Evolutionary conservation across 805 yeast species (phyloP).

Genomic region (Lipomyces lipofer): DNA sequence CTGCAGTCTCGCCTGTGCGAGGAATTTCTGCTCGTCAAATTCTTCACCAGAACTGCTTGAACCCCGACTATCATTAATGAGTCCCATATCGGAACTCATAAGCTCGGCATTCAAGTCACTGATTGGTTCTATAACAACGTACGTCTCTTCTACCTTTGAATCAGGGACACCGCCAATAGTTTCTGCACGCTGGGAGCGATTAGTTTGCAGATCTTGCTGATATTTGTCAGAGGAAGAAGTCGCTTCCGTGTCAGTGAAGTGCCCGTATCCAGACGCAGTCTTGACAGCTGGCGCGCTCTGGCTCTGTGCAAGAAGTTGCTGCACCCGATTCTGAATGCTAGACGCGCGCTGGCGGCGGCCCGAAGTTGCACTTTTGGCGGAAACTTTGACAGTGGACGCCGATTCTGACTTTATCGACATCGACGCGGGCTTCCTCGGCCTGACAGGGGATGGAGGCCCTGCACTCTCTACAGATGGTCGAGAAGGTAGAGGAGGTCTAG

Average conservation of each 20-base stretch:
- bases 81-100: neutral
- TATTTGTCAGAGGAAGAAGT: neutral
- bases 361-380: neutral
- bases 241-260: constrained; percentile 48
- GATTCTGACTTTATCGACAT: neutral
- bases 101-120: constrained; percentile 6
- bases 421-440: neutral
- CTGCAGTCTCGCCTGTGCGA: constrained; percentile 9
- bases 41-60: neutral
- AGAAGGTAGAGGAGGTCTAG: neutral
- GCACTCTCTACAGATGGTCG: neutral
- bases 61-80: too few relatives aligned
- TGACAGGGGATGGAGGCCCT: neutral
- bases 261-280: constrained; percentile 75
- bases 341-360: constrained; percentile 14
- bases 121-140: constrained; percentile 13
- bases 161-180: constrained; percentile 13
- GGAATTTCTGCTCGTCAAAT: constrained; percentile 12
- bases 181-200: neutral
- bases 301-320: constrained; percentile 21
- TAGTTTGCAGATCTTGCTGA: neutral
- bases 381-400: neutral
- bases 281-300: constrained; percentile 45
- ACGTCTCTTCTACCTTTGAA: constrained; percentile 4
- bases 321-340: constrained; percentile 34